These are phyloP conservation scores for Euphorbia pulcherrima DNA, from an alignment of 345 rosid genomes.

Conservation along the genomic window DNA sequence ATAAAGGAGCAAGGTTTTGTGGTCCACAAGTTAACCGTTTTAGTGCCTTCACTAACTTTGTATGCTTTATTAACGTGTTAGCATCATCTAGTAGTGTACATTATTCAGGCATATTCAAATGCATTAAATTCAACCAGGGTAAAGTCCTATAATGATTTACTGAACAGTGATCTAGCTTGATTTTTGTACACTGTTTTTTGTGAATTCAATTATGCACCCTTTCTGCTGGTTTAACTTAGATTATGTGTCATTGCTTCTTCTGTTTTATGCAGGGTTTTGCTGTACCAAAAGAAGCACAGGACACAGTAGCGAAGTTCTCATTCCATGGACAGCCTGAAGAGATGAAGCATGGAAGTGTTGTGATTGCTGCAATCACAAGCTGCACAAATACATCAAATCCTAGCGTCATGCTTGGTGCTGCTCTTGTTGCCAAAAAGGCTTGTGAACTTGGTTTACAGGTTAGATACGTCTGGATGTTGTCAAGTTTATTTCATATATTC, in stretches of 20 bases:
- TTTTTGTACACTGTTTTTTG: background rate
- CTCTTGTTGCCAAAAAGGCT: slow-evolving; percentile 96
- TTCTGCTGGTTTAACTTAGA: slow-evolving; percentile 9
- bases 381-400: slow-evolving; percentile 99
- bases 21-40: background rate
- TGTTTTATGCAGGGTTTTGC: slow-evolving; percentile 69
- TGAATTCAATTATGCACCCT: background rate
- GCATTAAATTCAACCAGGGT: background rate
- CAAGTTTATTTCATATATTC: background rate
- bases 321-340: slow-evolving; percentile 85
- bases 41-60: too few species aligned
- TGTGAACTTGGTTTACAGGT: slow-evolving; percentile 92
- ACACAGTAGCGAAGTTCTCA: slow-evolving; percentile 69
- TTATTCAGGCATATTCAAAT: background rate
- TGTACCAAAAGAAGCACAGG: slow-evolving; percentile 78
- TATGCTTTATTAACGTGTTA: background rate
- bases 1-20: background rate
- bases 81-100: background rate
- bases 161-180: background rate
- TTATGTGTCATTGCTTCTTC: background rate
- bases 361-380: slow-evolving; percentile 97
- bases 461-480: slow-evolving; percentile 13
- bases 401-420: slow-evolving; percentile 98
- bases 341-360: slow-evolving; percentile 95
- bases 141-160: background rate